phyloP scores from a whole-genome alignment of 495 filamentous ascomycete genomes.

The Tetracladium setigerum region DNA sequence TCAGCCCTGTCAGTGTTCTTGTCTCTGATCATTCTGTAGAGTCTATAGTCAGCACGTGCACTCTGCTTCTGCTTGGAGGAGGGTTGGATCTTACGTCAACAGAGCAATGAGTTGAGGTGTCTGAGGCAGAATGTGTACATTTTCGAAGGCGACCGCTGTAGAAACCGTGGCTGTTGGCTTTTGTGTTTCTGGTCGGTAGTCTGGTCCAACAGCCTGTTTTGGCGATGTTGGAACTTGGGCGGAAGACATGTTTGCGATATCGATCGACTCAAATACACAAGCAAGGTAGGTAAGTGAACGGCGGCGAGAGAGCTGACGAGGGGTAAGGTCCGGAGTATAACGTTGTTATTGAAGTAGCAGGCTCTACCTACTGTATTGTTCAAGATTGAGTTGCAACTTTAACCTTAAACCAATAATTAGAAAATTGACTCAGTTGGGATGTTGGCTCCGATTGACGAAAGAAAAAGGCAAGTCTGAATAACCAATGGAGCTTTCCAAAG shows the following conservation, averaged over 20 bases:
- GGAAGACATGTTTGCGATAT: slow-evolving; percentile 12
- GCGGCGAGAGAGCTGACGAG: too few relatives aligned
- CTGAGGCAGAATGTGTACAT: slow-evolving; percentile 84
- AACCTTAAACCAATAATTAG: too few relatives aligned
- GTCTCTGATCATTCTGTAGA: slow-evolving; percentile 83
- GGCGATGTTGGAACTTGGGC: slow-evolving; percentile 2
- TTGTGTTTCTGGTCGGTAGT: slow-evolving; percentile 62
- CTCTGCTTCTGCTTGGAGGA: neutral
- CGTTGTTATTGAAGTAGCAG: too few relatives aligned
- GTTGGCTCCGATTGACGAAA: too few relatives aligned
- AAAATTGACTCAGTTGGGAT: too few relatives aligned
- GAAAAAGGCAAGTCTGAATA: too few relatives aligned
- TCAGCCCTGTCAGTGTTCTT: slow-evolving; percentile 82
- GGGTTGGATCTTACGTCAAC: slow-evolving; percentile 59
- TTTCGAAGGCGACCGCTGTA: slow-evolving; percentile 69
- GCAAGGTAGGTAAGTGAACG: too few relatives aligned
- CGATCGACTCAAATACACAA: neutral
- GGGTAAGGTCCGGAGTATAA: too few relatives aligned
- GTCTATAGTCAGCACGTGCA: slow-evolving; percentile 5
- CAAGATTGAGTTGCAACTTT: too few relatives aligned
- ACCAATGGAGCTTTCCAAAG: too few relatives aligned
- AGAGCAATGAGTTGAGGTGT: slow-evolving; percentile 95
- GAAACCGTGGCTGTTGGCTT: slow-evolving; percentile 91
- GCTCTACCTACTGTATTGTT: too few relatives aligned
- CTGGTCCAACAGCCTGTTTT: slow-evolving; percentile 55